Base-by-base conservation (phyloP, 805 yeast species). In the Middelhovenomyces tepae region DNA sequence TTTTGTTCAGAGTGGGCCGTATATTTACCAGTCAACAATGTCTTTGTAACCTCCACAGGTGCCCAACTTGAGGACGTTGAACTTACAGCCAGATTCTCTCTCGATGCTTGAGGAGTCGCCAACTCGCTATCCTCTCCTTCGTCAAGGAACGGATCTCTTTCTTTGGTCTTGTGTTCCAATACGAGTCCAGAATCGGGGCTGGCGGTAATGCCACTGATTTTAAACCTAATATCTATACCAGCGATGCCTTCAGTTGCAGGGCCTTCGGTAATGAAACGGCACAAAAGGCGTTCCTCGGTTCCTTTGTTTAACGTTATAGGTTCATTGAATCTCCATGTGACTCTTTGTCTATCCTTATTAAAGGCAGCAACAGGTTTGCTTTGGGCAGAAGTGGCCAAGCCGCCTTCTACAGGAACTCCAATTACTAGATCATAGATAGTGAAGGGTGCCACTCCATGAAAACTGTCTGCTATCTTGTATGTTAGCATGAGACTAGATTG, bases 301-400 rank as follows among this genome's bases (percentile, higher is more conserved):
- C 54, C 54, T 40, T 57, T 56, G 17, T 46, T 45, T 15, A 74
- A 46, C 3, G 46, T 50, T 7, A 70, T 46, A 8, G 68, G 37
- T 32, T 27, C 40, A 14, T 38, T 31, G 45, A 75, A 74, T 52
- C 80, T 73, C 95, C 96, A 87, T 1, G 91, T 78, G 37, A 91
- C 78, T 57, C 96, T 73, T 45, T 75, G 78, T 51, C 75, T 77
- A 33, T 86, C 96, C 50, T 74, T 79, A 57, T 79, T 84, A 65
- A 86, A 89, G 1, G 93, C 73, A 37, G 96, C 97, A 36, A 81
- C 77, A 4, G 98, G 98, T 53, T 82, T 84, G 3, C 94, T 80
- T 40, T 86, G 75, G 1, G 95, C 96, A 14, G 75, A 61, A 3
- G 79, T 69, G 11, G 73, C 68, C 11, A 31, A 24, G 7, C 81